Conservation (phyloP, 2,329 filamentous ascomycete genomes). For the Ceratocystis ficicola region DNA sequence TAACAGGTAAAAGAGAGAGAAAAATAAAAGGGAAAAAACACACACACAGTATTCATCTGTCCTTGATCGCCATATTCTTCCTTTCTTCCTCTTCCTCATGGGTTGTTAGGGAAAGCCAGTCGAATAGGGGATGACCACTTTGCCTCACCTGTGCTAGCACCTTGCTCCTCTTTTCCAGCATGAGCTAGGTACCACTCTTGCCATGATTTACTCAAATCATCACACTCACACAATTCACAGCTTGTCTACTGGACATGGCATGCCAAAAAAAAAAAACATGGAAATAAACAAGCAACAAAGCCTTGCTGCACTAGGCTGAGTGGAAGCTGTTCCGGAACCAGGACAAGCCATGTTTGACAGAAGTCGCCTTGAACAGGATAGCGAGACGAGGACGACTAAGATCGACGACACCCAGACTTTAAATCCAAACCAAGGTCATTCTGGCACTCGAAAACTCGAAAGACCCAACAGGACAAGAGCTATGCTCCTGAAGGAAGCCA, state of each 20-base stretch:
- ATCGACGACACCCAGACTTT: neutral
- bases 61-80: neutral
- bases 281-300: neutral
- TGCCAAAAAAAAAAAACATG: neutral
- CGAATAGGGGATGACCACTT: no score
- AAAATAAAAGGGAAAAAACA: neutral
- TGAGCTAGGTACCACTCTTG: no score
- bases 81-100: neutral
- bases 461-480: no score
- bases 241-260: no score
- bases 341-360: slow-evolving; percentile 9
- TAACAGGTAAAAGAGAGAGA: neutral
- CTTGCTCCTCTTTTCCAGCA: no score
- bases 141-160: no score
- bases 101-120: no score
- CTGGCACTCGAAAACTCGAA: no score
- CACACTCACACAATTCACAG: no score
- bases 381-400: neutral
- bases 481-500: no score
- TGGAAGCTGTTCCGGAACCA: neutral
- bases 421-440: neutral
- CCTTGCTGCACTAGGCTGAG: neutral
- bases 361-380: neutral
- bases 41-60: neutral
- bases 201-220: no score